These are phyloP conservation scores for Puccinia brachypodii DNA, from an alignment of 1,284 basidiomycete genomes.

Conservation along the genomic window DNA sequence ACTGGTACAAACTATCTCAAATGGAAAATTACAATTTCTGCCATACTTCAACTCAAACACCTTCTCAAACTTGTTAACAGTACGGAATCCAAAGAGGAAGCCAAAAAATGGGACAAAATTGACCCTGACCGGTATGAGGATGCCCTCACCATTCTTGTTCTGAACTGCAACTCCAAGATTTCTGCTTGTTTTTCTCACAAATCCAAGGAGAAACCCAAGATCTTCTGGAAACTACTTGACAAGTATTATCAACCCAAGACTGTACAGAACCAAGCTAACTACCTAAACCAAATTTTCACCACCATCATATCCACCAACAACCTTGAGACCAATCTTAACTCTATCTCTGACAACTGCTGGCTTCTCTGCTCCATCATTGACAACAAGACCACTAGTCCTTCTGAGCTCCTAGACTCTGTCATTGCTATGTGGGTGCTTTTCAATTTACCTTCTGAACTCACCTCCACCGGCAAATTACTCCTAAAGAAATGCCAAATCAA, in stretches of 20 bases:
- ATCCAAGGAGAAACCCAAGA: background rate
- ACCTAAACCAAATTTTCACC: constrained; percentile 12
- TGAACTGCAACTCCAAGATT: constrained; percentile 15
- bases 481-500: constrained; percentile 6
- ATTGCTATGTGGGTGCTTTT: constrained; percentile 4
- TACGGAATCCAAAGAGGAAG: background rate
- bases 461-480: background rate
- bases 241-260: constrained; percentile 24
- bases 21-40: background rate
- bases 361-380: background rate
- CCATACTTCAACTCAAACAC: background rate
- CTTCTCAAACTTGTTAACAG: background rate
- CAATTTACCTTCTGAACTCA: background rate
- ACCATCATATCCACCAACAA: background rate
- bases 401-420: constrained; percentile 9
- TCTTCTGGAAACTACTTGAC: background rate
- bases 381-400: background rate
- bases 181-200: background rate
- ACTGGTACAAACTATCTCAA: background rate
- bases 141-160: background rate
- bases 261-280: background rate
- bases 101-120: background rate
- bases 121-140: background rate
- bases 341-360: background rate
- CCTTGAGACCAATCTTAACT: background rate